Conservation (phyloP, 208 protist genomes). For the Trichomonas tenax region DNA sequence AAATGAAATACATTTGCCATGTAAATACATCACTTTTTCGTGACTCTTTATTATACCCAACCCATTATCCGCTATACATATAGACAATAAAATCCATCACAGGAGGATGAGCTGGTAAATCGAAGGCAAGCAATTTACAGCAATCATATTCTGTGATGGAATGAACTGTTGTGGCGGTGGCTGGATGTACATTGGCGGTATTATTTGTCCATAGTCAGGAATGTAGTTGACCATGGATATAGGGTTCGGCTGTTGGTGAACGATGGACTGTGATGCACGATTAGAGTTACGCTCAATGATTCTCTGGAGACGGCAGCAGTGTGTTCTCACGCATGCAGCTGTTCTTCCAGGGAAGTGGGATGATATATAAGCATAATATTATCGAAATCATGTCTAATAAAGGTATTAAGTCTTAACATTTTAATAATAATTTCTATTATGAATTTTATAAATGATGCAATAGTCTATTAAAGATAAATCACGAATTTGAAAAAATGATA, state of each 20-base stretch:
- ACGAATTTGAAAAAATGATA: too few species aligned
- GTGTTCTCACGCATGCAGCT: not conserved
- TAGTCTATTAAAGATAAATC: too few species aligned
- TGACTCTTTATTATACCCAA: too few species aligned
- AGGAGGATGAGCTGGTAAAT: not conserved
- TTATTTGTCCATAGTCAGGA: not conserved
- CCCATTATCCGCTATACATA: too few species aligned
- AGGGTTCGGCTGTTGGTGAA: not conserved
- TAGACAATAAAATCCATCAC: too few species aligned
- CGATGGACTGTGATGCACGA: not conserved
- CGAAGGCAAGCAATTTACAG: not conserved
- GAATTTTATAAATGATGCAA: too few species aligned
- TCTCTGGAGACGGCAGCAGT: not conserved
- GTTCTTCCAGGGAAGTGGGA: not conserved
- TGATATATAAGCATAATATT: not conserved
- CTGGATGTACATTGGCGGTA: not conserved
- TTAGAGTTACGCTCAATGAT: not conserved
- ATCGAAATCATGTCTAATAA: too few species aligned
- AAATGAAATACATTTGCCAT: too few species aligned
- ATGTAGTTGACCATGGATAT: not conserved
- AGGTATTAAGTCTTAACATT: too few species aligned
- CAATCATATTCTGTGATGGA: not conserved
- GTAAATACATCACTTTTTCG: too few species aligned
- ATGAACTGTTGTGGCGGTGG: not conserved
- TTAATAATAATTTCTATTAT: too few species aligned